A percentile compares a stretch with the other conserved stretches of the same genome.
Conservation (phyloP, 2,329 filamentous ascomycete genomes). For the Colletotrichum sp. region DNA sequence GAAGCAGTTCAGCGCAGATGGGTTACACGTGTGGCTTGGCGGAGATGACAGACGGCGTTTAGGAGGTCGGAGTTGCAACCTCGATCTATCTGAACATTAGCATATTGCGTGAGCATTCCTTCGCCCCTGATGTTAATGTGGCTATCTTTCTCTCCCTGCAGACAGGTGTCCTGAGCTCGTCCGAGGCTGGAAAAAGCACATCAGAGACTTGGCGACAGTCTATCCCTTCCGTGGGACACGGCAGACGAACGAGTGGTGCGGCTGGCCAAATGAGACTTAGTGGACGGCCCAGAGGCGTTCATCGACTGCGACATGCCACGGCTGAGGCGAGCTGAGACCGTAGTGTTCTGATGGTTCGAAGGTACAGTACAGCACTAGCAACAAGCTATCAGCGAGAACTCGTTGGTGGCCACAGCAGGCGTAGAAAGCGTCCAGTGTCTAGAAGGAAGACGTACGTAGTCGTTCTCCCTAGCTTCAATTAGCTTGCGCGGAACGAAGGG, state of each 20-base stretch:
- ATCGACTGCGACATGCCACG: neutral
- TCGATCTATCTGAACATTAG: neutral
- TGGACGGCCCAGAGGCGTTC: neutral
- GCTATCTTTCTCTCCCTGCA: neutral
- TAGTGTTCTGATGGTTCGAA: neutral
- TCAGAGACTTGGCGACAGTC: neutral
- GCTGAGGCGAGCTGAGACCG: conserved; percentile 8
- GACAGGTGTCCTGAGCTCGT: neutral
- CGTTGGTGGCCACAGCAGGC: neutral
- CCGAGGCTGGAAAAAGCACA: neutral
- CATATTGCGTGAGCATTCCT: neutral
- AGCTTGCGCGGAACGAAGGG: conserved; percentile 9
- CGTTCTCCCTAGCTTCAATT: conserved; percentile 4
- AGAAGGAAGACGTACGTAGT: neutral
- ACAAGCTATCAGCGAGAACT: neutral
- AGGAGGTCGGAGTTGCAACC: neutral
- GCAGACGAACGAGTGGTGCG: neutral
- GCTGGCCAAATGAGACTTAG: neutral
- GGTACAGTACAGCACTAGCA: neutral
- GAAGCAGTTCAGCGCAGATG: neutral
- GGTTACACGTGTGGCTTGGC: neutral
- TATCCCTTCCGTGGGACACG: neutral
- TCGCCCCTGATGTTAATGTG: neutral
- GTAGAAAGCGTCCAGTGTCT: neutral
- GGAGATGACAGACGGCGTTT: neutral